Conservation (phyloP, 306 rosid genomes). For the Rosa persica region DNA sequence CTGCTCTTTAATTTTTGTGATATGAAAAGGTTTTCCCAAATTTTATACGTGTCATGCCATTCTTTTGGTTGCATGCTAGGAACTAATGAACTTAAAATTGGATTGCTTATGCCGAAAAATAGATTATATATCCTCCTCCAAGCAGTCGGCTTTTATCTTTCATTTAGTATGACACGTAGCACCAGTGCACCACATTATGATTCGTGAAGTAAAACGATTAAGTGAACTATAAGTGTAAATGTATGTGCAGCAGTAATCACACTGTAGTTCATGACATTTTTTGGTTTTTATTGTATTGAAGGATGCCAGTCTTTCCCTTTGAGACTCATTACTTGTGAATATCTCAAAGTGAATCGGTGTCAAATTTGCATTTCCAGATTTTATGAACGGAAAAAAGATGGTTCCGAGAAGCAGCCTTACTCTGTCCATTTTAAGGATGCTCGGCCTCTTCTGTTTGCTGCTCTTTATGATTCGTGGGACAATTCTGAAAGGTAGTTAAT, state of each 20-base stretch:
- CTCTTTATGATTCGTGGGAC: constrained; percentile 85
- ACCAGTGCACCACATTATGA: background rate
- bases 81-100: too few relatives aligned
- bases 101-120: constrained; percentile 40
- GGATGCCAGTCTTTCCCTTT: background rate
- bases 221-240: background rate
- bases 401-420: constrained; percentile 88
- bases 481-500: constrained; percentile 63
- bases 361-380: constrained; percentile 41
- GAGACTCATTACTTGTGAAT: background rate
- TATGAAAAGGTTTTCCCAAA: too few relatives aligned
- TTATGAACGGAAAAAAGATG: constrained; percentile 93
- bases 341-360: background rate
- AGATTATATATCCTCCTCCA: background rate
- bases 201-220: background rate
- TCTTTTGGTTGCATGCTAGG: too few relatives aligned
- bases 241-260: background rate
- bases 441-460: constrained; percentile 83
- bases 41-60: too few relatives aligned
- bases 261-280: background rate
- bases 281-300: background rate
- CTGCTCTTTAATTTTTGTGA: too few relatives aligned
- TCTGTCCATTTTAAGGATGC: constrained; percentile 83
- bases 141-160: background rate
- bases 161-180: background rate